Conservation (phyloP, 1,139 yeast species). For the Hyphopichia khmerensis region DNA sequence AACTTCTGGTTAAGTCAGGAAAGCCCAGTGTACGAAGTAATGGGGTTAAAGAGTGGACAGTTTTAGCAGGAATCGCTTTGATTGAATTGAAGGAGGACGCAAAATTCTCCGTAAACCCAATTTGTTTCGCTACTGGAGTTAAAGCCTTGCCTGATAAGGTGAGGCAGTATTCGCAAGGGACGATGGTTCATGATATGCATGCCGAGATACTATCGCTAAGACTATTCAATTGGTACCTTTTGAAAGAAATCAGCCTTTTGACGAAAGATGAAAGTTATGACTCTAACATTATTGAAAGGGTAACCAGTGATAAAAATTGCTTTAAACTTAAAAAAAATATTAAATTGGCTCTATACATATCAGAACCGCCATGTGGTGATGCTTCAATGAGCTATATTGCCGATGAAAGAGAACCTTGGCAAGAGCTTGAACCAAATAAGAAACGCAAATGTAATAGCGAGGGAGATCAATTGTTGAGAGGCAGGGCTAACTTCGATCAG, state of each 20-base stretch:
- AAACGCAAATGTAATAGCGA: slow-evolving; percentile 4
- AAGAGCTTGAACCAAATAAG: slow-evolving; percentile 3
- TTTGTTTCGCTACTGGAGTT: slow-evolving; percentile 77
- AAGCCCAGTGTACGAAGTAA: slow-evolving; percentile 62
- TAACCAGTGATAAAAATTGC: background rate
- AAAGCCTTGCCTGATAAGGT: slow-evolving; percentile 64
- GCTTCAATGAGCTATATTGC: slow-evolving; percentile 55
- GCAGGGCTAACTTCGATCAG: slow-evolving; percentile 58
- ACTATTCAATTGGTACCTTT: slow-evolving; percentile 54
- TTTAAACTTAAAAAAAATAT: slow-evolving; percentile 33
- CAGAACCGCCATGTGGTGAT: slow-evolving; percentile 94
- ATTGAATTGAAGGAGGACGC: slow-evolving; percentile 9
- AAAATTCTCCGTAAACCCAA: slow-evolving; percentile 24
- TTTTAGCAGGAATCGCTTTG: slow-evolving; percentile 65
- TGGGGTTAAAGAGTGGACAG: slow-evolving; percentile 79
- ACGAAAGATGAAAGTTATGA: background rate
- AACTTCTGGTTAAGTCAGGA: slow-evolving; percentile 29
- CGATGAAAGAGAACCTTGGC: slow-evolving; percentile 4
- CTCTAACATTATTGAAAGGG: background rate
- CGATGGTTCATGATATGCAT: slow-evolving; percentile 78
- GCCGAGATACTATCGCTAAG: slow-evolving; percentile 80
- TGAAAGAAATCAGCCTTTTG: slow-evolving; percentile 23
- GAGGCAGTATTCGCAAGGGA: slow-evolving; percentile 49
- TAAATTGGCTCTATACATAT: slow-evolving; percentile 59
- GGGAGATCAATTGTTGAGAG: slow-evolving; percentile 37